These are phyloP conservation scores for Thermothelomyces thermophilus DNA, from an alignment of 2,329 filamentous ascomycete genomes.

Conservation along the genomic window DNA sequence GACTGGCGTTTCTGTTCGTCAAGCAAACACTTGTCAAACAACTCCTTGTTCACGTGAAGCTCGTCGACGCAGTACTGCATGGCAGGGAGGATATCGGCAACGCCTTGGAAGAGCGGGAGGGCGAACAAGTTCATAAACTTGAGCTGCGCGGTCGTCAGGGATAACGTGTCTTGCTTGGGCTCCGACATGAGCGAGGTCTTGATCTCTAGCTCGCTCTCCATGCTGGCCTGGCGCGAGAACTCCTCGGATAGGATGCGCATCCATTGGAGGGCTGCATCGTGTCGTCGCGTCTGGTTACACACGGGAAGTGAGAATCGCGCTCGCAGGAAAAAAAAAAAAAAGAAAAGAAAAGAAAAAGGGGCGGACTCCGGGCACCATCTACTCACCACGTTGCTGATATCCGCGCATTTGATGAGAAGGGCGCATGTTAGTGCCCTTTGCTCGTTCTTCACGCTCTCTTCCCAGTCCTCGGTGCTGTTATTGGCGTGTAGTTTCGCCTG, in stretches of 20 bases:
- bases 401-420: slow-evolving; percentile 92
- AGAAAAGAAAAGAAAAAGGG: too few species aligned
- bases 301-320: slow-evolving; percentile 4
- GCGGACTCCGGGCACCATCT: background rate
- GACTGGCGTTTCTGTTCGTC: slow-evolving; percentile 45
- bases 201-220: slow-evolving; percentile 85
- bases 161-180: slow-evolving; percentile 75
- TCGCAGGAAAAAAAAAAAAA: too few species aligned
- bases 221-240: slow-evolving; percentile 84
- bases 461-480: slow-evolving; percentile 65
- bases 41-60: slow-evolving; percentile 65
- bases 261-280: slow-evolving; percentile 79
- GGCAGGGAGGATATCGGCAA: slow-evolving; percentile 76
- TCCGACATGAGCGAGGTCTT: slow-evolving; percentile 79
- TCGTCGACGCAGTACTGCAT: slow-evolving; percentile 82
- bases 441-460: slow-evolving; percentile 66
- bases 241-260: slow-evolving; percentile 92
- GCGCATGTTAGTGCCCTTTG: slow-evolving; percentile 79
- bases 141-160: slow-evolving; percentile 80
- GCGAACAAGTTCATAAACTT: slow-evolving; percentile 97
- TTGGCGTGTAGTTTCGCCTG: slow-evolving; percentile 70
- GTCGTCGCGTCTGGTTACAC: slow-evolving; percentile 65
- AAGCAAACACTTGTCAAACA: slow-evolving; percentile 64
- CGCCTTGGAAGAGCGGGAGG: slow-evolving; percentile 80
- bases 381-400: slow-evolving; percentile 96